These are phyloP conservation scores for Wickerhamiella sergipiensis DNA, from an alignment of 805 yeast species.

Conservation along the genomic window DNA sequence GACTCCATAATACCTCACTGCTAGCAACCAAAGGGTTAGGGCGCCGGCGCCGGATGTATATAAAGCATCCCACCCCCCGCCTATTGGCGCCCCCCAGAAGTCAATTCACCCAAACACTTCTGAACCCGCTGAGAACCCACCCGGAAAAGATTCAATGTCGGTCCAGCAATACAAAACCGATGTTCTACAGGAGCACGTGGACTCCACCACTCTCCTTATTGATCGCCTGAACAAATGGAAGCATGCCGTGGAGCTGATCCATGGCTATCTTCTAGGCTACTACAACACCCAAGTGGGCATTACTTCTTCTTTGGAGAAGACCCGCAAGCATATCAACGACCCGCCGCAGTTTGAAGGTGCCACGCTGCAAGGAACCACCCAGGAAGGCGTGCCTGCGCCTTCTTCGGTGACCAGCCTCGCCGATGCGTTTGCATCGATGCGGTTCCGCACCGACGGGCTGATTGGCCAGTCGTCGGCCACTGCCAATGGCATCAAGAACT, in stretches of 20 bases:
- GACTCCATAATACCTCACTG: too few relatives aligned
- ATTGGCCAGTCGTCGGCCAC: slow-evolving; percentile 27
- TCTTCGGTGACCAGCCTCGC: slow-evolving; percentile 19
- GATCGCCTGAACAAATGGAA: slow-evolving; percentile 29
- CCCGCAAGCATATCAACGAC: slow-evolving; percentile 22
- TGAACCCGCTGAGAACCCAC: background rate
- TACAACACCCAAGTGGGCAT: slow-evolving; percentile 19
- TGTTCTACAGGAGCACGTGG: slow-evolving; percentile 18
- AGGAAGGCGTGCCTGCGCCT: background rate
- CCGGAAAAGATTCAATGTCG: too few relatives aligned
- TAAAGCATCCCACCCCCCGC: background rate
- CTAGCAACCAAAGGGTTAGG: background rate
- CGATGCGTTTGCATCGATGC: slow-evolving; percentile 23
- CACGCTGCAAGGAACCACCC: slow-evolving; percentile 6
- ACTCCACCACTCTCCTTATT: slow-evolving; percentile 26
- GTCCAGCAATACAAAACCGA: slow-evolving; percentile 18
- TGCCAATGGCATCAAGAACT: slow-evolving; percentile 24
- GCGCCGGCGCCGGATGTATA: background rate
- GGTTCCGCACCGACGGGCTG: slow-evolving; percentile 23
- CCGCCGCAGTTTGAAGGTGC: slow-evolving; percentile 23
- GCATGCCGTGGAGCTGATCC: slow-evolving; percentile 20
- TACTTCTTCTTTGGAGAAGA: slow-evolving; percentile 24
- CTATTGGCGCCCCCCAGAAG: background rate
- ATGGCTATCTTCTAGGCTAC: slow-evolving; percentile 22
- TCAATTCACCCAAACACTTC: background rate